Percentiles rank a stretch among this genome's conserved stretches.
Conservation (phyloP, 345 rosid species). For the Raphanus raphanistrum region DNA sequence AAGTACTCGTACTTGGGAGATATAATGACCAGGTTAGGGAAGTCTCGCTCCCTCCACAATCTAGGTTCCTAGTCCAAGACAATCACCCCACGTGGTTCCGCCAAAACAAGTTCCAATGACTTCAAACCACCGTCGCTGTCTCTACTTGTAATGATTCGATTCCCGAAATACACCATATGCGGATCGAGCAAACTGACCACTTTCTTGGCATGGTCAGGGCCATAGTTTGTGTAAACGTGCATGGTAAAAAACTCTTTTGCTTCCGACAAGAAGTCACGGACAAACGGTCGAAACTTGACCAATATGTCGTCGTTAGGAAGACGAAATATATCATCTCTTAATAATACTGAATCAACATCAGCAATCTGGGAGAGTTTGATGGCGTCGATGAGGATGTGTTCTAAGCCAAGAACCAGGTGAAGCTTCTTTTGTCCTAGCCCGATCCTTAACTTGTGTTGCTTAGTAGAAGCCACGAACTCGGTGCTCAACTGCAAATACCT, state of each 20-base stretch:
- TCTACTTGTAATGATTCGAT: constrained; percentile 15
- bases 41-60: not conserved
- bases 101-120: constrained; percentile 16
- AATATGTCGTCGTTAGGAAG: not conserved
- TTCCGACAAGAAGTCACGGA: constrained; percentile 1
- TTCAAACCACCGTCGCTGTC: constrained; percentile 2
- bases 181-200: constrained; percentile 21
- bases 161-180: constrained; percentile 7
- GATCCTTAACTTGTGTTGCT: not conserved
- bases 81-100: constrained; percentile 17
- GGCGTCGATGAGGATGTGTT: constrained; percentile 14
- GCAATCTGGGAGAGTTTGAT: not conserved
- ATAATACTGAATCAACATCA: not conserved
- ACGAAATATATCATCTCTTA: constrained; percentile 11
- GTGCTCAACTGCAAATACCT: constrained; percentile 16
- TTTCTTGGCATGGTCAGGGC: not conserved
- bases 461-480: not conserved
- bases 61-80: constrained; percentile 1
- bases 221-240: constrained; percentile 13
- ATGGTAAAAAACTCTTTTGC: constrained; percentile 4
- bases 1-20: constrained; percentile 14
- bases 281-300: constrained; percentile 24
- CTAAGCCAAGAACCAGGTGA: constrained; percentile 28
- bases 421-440: constrained; percentile 17
- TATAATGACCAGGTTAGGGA: not conserved